phyloP scores from a whole-genome alignment of 2,329 filamentous ascomycete genomes.

The Cryphonectria japonica region DNA sequence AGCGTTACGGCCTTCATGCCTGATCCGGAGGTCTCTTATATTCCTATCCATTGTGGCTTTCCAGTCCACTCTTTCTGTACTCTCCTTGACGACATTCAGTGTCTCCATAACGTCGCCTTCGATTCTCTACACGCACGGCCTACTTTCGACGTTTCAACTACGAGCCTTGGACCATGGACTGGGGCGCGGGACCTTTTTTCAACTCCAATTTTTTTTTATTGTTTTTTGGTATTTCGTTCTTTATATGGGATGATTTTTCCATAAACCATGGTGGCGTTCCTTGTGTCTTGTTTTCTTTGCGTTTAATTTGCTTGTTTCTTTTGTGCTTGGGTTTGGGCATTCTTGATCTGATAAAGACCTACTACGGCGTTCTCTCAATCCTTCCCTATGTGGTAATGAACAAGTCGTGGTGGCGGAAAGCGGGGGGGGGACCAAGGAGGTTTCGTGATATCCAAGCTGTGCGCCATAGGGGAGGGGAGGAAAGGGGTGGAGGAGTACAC shows the following conservation, averaged over 20 bases:
- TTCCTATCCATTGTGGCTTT: conserved; percentile 14
- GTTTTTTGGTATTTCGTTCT: neutral
- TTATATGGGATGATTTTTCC: conserved; percentile 22
- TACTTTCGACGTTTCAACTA: conserved; percentile 14
- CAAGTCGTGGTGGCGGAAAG: neutral
- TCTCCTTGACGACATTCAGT: conserved; percentile 18
- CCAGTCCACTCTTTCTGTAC: conserved; percentile 13
- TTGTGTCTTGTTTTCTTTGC: too few relatives aligned
- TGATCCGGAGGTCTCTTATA: neutral
- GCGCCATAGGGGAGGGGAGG: neutral
- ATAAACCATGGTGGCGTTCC: conserved; percentile 22
- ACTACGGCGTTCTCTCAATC: conserved; percentile 18
- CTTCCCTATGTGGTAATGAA: conserved; percentile 26
- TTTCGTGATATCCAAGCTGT: conserved; percentile 19
- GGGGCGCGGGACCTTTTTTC: conserved; percentile 16
- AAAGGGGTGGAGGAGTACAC: neutral
- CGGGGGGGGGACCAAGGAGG: conserved; percentile 6
- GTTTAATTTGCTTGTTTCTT: too few relatives aligned
- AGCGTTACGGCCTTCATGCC: neutral
- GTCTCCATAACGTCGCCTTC: conserved; percentile 21
- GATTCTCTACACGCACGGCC: conserved; percentile 24
- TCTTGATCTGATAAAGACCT: conserved; percentile 26
- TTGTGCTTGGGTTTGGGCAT: neutral
- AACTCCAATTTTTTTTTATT: neutral
- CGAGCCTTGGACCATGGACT: conserved; percentile 20